A percentile compares a stretch with the other conserved stretches of the same genome.
Evolutionary conservation across 228 moss, liverwort and hornwort genomes (phyloP).

Genomic region (Sphagnum fallax): DNA sequence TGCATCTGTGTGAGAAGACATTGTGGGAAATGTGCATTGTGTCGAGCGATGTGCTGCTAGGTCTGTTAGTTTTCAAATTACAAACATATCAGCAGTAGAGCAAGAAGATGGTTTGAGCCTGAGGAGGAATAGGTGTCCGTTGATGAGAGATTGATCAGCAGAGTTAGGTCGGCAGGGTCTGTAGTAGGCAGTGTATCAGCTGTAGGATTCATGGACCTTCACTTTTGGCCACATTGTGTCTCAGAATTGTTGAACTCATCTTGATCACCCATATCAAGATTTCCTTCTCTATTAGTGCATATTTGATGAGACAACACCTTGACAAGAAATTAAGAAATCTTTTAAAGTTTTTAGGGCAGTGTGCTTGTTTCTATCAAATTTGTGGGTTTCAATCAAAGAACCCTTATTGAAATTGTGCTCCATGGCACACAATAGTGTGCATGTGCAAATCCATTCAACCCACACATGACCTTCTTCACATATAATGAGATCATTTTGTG

Average conservation of each 20-base stretch:
- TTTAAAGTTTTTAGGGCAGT: background rate
- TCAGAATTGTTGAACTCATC: background rate
- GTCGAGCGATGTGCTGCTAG: too few species aligned
- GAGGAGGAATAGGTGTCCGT: too few species aligned
- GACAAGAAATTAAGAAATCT: conserved; percentile 2
- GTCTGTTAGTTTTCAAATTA: too few species aligned
- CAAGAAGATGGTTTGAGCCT: too few species aligned
- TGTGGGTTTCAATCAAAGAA: background rate
- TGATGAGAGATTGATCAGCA: too few species aligned
- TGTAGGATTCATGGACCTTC: too few species aligned
- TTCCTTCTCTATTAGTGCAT: background rate
- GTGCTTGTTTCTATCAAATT: background rate
- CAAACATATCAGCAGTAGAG: too few species aligned
- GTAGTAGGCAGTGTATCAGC: too few species aligned
- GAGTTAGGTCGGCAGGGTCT: too few species aligned
- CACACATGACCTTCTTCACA: conserved; percentile 2
- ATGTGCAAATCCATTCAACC: background rate
- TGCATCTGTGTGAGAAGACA: too few species aligned
- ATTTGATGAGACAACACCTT: background rate
- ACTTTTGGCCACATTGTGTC: too few species aligned
- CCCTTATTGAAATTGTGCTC: background rate
- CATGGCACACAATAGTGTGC: conserved; percentile 1
- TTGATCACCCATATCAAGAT: background rate
- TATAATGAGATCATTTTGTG: background rate
- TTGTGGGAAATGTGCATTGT: too few species aligned